These are phyloP conservation scores for Penicillium soppii DNA, from an alignment of 495 filamentous ascomycete species.

Conservation along the genomic window DNA sequence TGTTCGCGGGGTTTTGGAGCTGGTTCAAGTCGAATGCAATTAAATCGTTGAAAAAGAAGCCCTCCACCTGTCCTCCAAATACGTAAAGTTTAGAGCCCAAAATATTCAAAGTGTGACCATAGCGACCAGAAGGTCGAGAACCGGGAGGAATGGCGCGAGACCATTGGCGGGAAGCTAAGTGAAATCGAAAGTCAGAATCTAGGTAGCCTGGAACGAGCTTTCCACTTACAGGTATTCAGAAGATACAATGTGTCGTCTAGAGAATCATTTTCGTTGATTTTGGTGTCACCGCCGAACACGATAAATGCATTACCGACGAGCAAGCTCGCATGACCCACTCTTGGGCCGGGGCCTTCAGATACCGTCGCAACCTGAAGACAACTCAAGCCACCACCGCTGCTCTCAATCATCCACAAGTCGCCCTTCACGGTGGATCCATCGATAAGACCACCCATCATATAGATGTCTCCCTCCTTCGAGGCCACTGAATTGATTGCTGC, in stretches of 20 bases:
- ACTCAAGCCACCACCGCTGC: conserved; percentile 73
- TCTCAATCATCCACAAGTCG: conserved; percentile 97
- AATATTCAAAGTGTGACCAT: conserved; percentile 95
- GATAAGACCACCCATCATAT: conserved; percentile 95
- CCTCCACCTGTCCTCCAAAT: conserved; percentile 97
- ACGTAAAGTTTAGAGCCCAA: conserved; percentile 94
- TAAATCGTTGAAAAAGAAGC: conserved; percentile 97
- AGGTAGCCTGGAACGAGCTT: neutral
- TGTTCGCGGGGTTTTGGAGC: conserved; percentile 80
- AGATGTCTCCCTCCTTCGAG: conserved; percentile 96
- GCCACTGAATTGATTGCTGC: conserved; percentile 90
- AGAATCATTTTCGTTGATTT: conserved; percentile 86
- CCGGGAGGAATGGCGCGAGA: conserved; percentile 85
- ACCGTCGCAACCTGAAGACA: conserved; percentile 92
- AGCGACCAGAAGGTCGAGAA: conserved; percentile 81
- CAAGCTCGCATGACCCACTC: conserved; percentile 93
- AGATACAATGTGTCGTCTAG: conserved; percentile 96
- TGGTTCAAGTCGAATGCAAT: conserved; percentile 95
- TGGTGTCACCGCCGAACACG: conserved; percentile 97
- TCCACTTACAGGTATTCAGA: conserved; percentile 87
- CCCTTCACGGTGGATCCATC: conserved; percentile 93
- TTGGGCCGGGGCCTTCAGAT: conserved; percentile 88
- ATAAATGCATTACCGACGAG: conserved; percentile 99
- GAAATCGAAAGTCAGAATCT: conserved; percentile 7
- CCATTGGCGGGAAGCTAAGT: conserved; percentile 92